Base-by-base conservation (phyloP, 352 stramenopile species). In the Phytophthora colocasiae region DNA sequence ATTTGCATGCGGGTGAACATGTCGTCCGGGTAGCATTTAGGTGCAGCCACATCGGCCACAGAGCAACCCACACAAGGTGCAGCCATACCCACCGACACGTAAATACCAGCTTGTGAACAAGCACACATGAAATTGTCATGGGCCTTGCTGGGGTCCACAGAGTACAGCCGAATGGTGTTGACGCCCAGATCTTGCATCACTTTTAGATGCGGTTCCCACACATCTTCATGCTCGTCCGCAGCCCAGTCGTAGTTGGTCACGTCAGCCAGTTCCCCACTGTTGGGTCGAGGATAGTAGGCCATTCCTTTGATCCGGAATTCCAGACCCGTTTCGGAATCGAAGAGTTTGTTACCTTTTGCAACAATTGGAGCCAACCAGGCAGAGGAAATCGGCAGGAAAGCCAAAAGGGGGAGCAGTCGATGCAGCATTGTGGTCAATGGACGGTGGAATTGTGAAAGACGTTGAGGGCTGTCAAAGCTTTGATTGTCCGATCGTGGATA, bases 101-200 rank as follows among this genome's bases (percentile, higher is more conserved):
- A 94, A 61, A 94, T 94, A 5, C 82, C 83, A 1, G 74, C 71
- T n/a, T 91, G 55, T 2, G 80, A 77, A 26, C 66, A 83, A 29
- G 80, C 82, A 44, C 84, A 92, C 84, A 92, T 92, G 70, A 92
- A 92, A 50, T 91, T 86, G 78, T 91, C 84, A 61, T 92, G 84
- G 7, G 71, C 60, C 51, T 75, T 76, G 59, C 68, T 73, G 14
- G 84, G 81, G 60, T 92, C 78, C 5, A 92, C 66, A 3, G 78
- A 83, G 63, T 91, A 92, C 8, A 92, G 61, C 0, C 84, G 84
- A 31, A 92, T 71, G 7, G 80, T 82, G 58, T 92, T 92, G 24
- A 88, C 81, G 10, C 80, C 78, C 11, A 90, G 50, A 22, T 87
- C 74, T 41, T 81, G 66, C 59, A 92, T 78, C 10, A 78, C 41